phyloP scores from a whole-genome alignment of 179 eudicot genomes.

The Silene vulgaris region DNA sequence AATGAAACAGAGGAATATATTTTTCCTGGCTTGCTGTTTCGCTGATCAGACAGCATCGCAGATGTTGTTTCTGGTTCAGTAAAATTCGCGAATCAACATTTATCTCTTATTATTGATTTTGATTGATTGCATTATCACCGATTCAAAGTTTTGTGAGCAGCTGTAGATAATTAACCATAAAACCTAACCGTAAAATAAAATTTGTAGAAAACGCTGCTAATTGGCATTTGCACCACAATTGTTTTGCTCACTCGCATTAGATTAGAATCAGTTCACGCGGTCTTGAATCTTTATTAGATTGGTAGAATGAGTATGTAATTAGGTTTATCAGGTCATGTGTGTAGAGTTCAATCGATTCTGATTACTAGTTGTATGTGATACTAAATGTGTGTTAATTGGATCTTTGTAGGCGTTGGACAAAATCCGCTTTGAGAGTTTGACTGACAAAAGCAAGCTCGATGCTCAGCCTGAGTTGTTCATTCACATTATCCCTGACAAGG shows the following conservation, averaged over 20 bases:
- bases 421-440: conserved; percentile 53
- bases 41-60: background rate
- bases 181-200: too few species aligned
- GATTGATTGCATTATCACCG: background rate
- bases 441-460: conserved; percentile 60
- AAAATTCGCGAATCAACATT: too few species aligned
- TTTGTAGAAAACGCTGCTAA: too few species aligned
- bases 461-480: conserved; percentile 58
- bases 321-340: too few species aligned
- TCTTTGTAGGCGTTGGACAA: conserved; percentile 45
- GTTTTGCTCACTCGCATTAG: too few species aligned
- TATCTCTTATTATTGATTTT: too few species aligned
- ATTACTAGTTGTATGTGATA: background rate
- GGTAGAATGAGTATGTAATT: background rate
- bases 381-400: background rate
- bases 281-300: too few species aligned
- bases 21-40: background rate
- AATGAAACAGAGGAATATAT: background rate
- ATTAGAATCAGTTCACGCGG: too few species aligned
- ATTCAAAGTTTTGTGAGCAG: too few species aligned
- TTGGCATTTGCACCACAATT: too few species aligned
- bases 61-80: background rate
- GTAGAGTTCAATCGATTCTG: background rate
- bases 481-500: conserved; percentile 53
- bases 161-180: too few species aligned